Evolutionary conservation across 2,329 filamentous ascomycete species (phyloP).

Genomic region (Aureobasidium sp.): DNA sequence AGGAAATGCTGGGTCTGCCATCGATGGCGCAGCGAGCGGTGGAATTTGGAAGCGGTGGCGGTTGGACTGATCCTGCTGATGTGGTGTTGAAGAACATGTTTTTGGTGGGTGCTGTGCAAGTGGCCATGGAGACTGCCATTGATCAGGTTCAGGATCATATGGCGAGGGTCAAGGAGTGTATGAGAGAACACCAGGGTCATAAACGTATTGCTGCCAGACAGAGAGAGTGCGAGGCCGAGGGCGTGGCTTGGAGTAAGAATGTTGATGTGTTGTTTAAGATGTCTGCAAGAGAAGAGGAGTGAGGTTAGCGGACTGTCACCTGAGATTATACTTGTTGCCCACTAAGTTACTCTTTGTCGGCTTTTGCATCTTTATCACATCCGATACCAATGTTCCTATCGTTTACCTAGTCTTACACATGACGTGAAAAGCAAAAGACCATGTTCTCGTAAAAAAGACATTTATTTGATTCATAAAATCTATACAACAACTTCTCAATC

Average conservation of each 20-base stretch:
- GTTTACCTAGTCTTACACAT: no score
- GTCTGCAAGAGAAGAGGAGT: neutral
- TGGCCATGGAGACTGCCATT: neutral
- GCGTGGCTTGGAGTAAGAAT: neutral
- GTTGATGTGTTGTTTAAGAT: neutral
- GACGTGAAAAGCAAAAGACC: no score
- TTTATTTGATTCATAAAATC: no score
- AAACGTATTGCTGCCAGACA: neutral
- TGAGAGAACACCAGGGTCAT: neutral
- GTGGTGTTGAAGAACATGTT: slow-evolving; percentile 13
- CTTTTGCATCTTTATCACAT: no score
- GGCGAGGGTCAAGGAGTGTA: neutral
- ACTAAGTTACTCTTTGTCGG: no score
- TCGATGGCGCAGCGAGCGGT: slow-evolving; percentile 2
- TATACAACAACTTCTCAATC: neutral
- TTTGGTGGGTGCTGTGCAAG: slow-evolving; percentile 3
- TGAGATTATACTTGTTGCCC: neutral
- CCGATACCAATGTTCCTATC: no score
- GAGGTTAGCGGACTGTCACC: neutral
- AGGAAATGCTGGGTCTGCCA: neutral
- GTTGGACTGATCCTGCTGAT: neutral
- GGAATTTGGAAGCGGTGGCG: neutral
- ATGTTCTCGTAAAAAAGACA: no score
- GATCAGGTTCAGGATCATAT: slow-evolving; percentile 3
- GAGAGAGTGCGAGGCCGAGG: neutral